Base-by-base conservation (phyloP, 805 yeast species). In the Ogataea haglerorum region DNA sequence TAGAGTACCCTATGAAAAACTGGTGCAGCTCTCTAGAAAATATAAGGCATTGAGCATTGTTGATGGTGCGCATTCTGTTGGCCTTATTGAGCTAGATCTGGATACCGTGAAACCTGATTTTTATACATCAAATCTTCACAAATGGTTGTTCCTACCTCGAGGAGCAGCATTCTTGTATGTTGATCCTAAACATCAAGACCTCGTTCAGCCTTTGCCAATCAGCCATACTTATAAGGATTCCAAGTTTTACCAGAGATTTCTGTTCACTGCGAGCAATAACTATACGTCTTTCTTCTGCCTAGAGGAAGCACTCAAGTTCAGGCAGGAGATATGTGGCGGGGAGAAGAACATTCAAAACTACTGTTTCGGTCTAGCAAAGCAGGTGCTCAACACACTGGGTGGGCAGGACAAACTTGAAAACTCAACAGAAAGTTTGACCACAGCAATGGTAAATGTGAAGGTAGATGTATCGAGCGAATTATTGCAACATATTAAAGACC, bases 21-120 rank as follows among this genome's bases (percentile, higher is more conserved):
- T 83, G 33, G 64, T 69, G 3, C 45, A 55, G 6, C 51, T 75
- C 30, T 77, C 87, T 47, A 56, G 61, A 10, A 58, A 72, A 36
- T 59, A 75, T 34, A 58, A 61, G 10, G 74, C 76, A 4, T 45
- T 79, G 33, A 75, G 85, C 3, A 59, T 80, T 30, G 70, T 84
- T 18, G 91, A 84, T 56, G 91, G 84, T 10, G 91, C 90, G 5
- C 91, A 84, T 54, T 73, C 78, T 1, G 67, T 77, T 25, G 91
- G 91, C 0, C 60, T 70, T 40, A 51, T 75, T 22, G 71, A 72
- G 8, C 39, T 75, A n/a, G 63, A 69, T 33, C 48, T 78, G 25
- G 59, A 57, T 10, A 53, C 53, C 10, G 47, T 73, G 17, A 47
- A 67, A 34, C 85, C 88, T 0, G 88, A 82, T 51, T 83, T 80